Conservation (phyloP, 768 basidiomycete species). For the Phlebiopsis flavidoalba region DNA sequence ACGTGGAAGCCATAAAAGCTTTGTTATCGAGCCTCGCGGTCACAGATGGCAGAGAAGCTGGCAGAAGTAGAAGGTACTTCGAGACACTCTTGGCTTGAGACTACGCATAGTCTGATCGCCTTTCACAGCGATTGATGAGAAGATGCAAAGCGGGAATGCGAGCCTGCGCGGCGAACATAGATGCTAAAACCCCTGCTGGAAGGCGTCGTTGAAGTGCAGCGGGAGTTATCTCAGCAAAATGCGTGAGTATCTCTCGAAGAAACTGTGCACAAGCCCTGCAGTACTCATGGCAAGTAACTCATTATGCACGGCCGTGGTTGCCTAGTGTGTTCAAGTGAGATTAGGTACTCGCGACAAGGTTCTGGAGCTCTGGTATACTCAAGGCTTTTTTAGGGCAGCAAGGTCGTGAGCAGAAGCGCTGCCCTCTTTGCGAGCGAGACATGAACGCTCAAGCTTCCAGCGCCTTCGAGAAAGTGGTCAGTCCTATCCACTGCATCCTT, state of each 20-base stretch:
- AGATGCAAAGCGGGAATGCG: conserved; percentile 35
- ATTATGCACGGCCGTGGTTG: too few relatives aligned
- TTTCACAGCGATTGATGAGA: conserved; percentile 43
- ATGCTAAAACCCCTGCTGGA: conserved; percentile 29
- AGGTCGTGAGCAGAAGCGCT: conserved; percentile 63
- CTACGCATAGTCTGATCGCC: not conserved
- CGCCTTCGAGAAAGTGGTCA: conserved; percentile 59
- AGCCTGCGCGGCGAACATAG: conserved; percentile 14
- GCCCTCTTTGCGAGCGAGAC: conserved; percentile 71
- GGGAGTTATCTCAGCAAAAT: conserved; percentile 26
- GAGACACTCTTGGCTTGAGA: not conserved
- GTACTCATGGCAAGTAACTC: conserved; percentile 11
- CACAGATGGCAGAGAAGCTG: conserved; percentile 56
- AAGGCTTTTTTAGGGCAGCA: conserved; percentile 46
- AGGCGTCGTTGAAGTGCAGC: not conserved
- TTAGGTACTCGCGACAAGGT: too few relatives aligned
- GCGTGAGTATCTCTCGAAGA: conserved; percentile 28
- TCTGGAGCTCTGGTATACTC: not conserved
- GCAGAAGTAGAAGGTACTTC: conserved; percentile 57
- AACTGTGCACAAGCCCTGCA: not conserved
- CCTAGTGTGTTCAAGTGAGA: too few relatives aligned
- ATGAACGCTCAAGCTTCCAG: conserved; percentile 49
- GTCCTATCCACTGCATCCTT: conserved; percentile 33
- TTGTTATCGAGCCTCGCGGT: conserved; percentile 53
- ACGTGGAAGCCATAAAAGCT: conserved; percentile 60